Evolutionary conservation across 139 green algal genomes (phyloP).

Genomic region (Ettlia oleoabundans): DNA sequence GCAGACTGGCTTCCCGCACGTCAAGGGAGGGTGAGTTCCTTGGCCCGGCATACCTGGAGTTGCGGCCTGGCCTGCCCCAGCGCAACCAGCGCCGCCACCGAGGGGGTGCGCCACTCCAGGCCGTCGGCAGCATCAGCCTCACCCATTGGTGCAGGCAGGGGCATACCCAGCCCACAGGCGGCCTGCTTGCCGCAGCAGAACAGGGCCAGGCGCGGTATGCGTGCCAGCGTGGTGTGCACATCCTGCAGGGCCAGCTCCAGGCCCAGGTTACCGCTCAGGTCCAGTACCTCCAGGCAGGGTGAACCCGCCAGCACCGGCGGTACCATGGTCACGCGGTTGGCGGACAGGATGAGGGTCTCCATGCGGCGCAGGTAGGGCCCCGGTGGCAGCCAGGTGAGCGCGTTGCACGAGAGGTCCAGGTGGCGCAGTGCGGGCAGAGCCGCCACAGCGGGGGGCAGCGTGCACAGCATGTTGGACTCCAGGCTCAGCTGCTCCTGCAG

Average conservation of each 20-base stretch:
- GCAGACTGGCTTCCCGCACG: too few relatives aligned
- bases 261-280: constrained; percentile 3
- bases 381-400: constrained; percentile 15
- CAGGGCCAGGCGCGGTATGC: constrained; percentile 27
- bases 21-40: too few relatives aligned
- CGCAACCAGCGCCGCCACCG: constrained; percentile 24
- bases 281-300: neutral
- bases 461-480: constrained; percentile 14
- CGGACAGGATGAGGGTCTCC: constrained; percentile 10
- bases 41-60: too few relatives aligned
- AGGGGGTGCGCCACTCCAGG: constrained; percentile 13
- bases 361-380: constrained; percentile 25
- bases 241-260: constrained; percentile 18
- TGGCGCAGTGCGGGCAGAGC: constrained; percentile 18
- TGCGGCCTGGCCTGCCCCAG: constrained; percentile 25
- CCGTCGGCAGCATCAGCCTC: neutral
- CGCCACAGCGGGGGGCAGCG: neutral
- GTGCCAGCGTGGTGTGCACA: neutral
- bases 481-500: constrained; percentile 20
- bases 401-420: constrained; percentile 21
- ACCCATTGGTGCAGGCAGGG: neutral
- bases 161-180: neutral
- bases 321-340: neutral
- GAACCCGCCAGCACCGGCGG: neutral
- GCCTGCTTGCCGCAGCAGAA: constrained; percentile 27